phyloP scores from a whole-genome alignment of 2,329 filamentous ascomycete genomes.

The Pseudovirgaria hyperparasitica region DNA sequence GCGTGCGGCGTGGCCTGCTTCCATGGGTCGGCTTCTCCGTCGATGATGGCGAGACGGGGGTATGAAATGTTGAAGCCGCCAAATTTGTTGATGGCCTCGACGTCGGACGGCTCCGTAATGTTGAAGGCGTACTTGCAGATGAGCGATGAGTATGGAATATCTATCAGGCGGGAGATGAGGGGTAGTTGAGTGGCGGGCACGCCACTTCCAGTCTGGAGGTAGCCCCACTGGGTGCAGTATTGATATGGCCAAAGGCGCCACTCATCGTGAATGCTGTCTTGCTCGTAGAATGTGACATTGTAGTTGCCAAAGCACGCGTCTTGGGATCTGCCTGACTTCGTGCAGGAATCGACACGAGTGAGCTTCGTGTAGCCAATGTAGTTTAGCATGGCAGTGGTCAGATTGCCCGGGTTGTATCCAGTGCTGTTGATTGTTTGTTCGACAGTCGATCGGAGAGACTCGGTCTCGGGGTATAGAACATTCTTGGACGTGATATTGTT shows the following conservation, averaged over 20 bases:
- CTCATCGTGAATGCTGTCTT: conserved; percentile 29
- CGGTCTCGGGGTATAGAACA: conserved; percentile 30
- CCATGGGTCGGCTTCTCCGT: conserved; percentile 73
- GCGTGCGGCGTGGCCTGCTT: conserved; percentile 59
- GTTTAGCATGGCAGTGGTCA: conserved; percentile 39
- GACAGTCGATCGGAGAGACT: conserved; percentile 25
- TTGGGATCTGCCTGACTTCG: conserved; percentile 23
- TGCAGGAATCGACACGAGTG: conserved; percentile 29
- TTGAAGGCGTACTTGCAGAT: conserved; percentile 59
- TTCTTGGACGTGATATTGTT: conserved; percentile 38
- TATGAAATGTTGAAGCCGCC: conserved; percentile 63
- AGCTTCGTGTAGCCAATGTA: conserved; percentile 42
- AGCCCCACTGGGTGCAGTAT: conserved; percentile 52
- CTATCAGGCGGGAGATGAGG: conserved; percentile 57
- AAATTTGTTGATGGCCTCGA: conserved; percentile 59
- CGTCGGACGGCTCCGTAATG: conserved; percentile 49
- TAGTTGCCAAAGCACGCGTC: conserved; percentile 40
- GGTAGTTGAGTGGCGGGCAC: conserved; percentile 52
- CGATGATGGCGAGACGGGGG: conserved; percentile 62
- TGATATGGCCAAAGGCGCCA: conserved; percentile 47
- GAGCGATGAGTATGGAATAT: conserved; percentile 47
- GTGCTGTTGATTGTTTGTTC: conserved; percentile 33
- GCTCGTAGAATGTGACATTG: conserved; percentile 33
- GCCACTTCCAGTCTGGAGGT: conserved; percentile 59
- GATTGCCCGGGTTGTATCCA: conserved; percentile 30